A percentile compares a stretch with the other conserved stretches of the same genome.
phyloP scores from a whole-genome alignment of 768 basidiomycete genomes.

The Suillus plorans region DNA sequence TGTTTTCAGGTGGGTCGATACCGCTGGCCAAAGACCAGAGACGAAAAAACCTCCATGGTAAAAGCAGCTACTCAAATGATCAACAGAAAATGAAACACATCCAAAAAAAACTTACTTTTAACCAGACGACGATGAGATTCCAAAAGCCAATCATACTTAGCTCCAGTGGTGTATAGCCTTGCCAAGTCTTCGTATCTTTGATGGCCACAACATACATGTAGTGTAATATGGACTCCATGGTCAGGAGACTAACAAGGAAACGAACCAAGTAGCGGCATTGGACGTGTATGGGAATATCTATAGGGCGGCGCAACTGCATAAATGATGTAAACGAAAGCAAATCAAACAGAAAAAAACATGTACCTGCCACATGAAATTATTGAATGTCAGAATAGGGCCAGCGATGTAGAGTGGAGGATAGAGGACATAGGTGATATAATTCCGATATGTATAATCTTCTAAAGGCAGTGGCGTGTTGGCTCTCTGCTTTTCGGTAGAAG shows the following conservation, averaged over 20 bases:
- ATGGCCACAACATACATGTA: slow-evolving; percentile 97
- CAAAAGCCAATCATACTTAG: slow-evolving; percentile 94
- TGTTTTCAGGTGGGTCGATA: slow-evolving; percentile 95
- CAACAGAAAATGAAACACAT: not conserved
- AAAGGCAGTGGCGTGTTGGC: slow-evolving; percentile 51
- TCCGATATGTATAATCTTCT: slow-evolving; percentile 61
- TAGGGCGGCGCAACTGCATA: slow-evolving; percentile 60
- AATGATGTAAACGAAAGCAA: slow-evolving; percentile 2
- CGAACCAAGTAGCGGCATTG: slow-evolving; percentile 63
- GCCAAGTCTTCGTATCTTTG: slow-evolving; percentile 86
- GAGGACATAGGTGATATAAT: slow-evolving; percentile 82
- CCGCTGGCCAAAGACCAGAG: slow-evolving; percentile 89
- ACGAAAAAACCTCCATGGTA: slow-evolving; percentile 97
- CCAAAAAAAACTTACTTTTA: slow-evolving; percentile 63
- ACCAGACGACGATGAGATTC: slow-evolving; percentile 95
- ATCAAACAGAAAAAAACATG: slow-evolving; percentile 17
- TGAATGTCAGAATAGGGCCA: slow-evolving; percentile 95
- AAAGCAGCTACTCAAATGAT: slow-evolving; percentile 60
- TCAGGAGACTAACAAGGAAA: slow-evolving; percentile 68
- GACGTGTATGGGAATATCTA: slow-evolving; percentile 38
- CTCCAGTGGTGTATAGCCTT: slow-evolving; percentile 71
- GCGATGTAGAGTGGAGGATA: slow-evolving; percentile 96
- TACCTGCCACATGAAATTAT: slow-evolving; percentile 94
- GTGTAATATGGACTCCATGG: slow-evolving; percentile 91
- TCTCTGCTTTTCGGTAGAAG: slow-evolving; percentile 60